These are phyloP conservation scores for Alternaria sp. DNA, from an alignment of 2,329 filamentous ascomycete genomes.

Conservation along the genomic window DNA sequence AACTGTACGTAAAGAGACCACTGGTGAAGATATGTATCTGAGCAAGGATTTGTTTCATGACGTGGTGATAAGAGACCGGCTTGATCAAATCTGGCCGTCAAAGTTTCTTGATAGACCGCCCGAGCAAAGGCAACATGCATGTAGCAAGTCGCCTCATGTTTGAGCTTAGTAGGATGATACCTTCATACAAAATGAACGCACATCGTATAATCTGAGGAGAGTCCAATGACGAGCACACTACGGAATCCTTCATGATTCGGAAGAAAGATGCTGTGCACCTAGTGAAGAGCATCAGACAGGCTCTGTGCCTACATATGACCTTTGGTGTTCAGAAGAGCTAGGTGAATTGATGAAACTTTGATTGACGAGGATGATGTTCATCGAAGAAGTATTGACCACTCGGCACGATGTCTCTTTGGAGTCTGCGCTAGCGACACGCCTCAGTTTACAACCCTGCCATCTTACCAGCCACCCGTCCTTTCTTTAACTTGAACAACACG, in stretches of 20 bases:
- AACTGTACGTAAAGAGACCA: background rate
- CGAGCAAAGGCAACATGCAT: background rate
- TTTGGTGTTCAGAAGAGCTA: background rate
- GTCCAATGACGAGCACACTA: background rate
- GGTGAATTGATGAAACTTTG: background rate
- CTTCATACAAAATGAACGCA: background rate
- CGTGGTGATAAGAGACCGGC: constrained; percentile 1
- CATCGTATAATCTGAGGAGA: background rate
- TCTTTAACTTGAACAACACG: constrained; percentile 4
- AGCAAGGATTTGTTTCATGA: background rate
- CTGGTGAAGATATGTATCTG: background rate
- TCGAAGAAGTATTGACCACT: background rate
- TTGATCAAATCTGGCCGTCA: background rate
- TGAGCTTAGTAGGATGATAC: background rate
- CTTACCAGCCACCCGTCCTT: constrained; percentile 7
- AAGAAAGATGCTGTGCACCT: background rate
- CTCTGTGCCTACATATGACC: background rate
- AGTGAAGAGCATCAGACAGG: background rate
- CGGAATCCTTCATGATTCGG: background rate
- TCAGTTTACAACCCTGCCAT: constrained; percentile 11
- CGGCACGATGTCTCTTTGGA: constrained; percentile 21
- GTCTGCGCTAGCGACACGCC: constrained; percentile 11
- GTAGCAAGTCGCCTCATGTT: background rate
- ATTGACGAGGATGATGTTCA: constrained; percentile 4
- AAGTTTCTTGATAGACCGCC: background rate